Evolutionary conservation across 1,284 basidiomycete genomes (phyloP), one percentile per base, ranked within the genome.

Genomic region (Leucoagaricus sp.): DNA sequence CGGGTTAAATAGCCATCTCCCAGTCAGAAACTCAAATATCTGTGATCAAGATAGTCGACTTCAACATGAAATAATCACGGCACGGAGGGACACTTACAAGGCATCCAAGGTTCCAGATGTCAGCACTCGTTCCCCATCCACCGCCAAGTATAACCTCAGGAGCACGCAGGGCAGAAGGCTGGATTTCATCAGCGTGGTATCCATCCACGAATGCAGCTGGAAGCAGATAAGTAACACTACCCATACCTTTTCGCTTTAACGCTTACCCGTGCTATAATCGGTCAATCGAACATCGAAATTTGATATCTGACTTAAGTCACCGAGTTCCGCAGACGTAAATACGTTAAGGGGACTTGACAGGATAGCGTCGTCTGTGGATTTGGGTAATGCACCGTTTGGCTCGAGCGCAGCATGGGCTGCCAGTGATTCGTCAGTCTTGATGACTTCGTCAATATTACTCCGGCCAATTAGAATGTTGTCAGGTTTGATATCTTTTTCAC

Each of bases 11-110:
- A 66, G 57, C 62, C 61, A 61, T 12, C 23, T 48, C 19, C 61
- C 62, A 31, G 56, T 61, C 12, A 64, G 58, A 28, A 62, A 56
- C 41, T 64, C 63, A 49, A 64, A 64, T 25, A 64, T 44, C 63
- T 65, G 36, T 38, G 17, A 41, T 23, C 19, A 19, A 38, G 15
- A 38, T n/a, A n/a, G n/a, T 41, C 19, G 19, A 23, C 40, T 41
- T 41, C 40, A 41, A 41, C 40, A 41, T 21, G 19, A 23, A 23
- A 41, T 13, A 23, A 23, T 6, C 19, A 6, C 12, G 19, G 40
- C 8, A 12, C 19, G n/a, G 23, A 41, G 19, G 8, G 31, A 41
- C 40, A 57, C 50, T 41, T 40, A 62, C 63, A 3, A 64, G 17
- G 42, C 60, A 61, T 1, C 63, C 61, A 28, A 64, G 41, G 34